Evolutionary conservation across 2,329 filamentous ascomycete species (phyloP), one percentile per base, ranked within the genome.

Genomic region (Zelopaecilomyces penicillatus): DNA sequence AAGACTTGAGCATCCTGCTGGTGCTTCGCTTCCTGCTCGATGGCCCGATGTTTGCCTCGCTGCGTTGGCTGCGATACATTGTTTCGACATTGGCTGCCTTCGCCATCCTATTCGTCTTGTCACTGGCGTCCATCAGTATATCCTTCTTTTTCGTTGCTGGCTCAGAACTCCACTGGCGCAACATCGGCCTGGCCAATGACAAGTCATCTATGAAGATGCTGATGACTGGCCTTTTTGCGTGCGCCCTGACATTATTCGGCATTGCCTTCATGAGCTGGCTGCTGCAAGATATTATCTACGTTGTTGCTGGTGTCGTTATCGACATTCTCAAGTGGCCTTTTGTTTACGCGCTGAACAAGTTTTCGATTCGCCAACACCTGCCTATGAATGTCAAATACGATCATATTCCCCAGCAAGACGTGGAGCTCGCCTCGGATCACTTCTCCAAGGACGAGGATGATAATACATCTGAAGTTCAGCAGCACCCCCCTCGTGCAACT

Each of bases 161-260:
- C 34, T 56, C 57, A 7, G 62, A 65, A 43, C 54, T 64, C 4
- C 62, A 61, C 40, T 61, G 62, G 50, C 54, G 59, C 30, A 64
- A 65, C 41, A 48, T 61, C 5, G 60, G 52, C 6, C 43, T 65
- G 9, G 56, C 56, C 1, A 53, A 54, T n/a, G 60, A 64, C 19
- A 52, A 57, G 10, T 54, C 57, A 2, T 60, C 59, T 0, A 51
- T 56, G 44, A 55, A 50, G 6, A 45, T 63, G 29, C 49, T 63
- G 8, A 50, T 64, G 1, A 54, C 59, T 1, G 62, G 60, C 3
- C 44, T 60, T 11, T 33, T 60, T 19, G 53, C 58, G 9, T 58
- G 52, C 9, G 36, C 52, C 2, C 19, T 56, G 30, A 51, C 54
- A 0, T n/a, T 59, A 5, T 39, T 30, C 3, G 43, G 39, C 5